Evolutionary conservation across 2,329 filamentous ascomycete genomes (phyloP).

Genomic region (Sarocladium strictum): DNA sequence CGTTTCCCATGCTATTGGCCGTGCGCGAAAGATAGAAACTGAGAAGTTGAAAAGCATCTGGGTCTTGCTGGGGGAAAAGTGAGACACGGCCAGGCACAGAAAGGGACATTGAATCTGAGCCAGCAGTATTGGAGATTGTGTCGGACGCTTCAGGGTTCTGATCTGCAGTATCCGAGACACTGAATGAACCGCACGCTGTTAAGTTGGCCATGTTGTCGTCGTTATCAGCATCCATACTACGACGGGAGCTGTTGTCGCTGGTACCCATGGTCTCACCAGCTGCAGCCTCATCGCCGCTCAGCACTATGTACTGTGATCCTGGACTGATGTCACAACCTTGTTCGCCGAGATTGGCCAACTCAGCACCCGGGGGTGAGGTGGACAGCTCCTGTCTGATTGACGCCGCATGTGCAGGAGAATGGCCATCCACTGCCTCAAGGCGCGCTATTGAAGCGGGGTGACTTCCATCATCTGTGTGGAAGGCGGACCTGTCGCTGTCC

Average conservation of each 20-base stretch:
- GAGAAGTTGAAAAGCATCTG: slow-evolving; percentile 25
- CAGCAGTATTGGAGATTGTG: neutral
- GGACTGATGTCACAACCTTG: too few relatives aligned
- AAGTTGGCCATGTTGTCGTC: neutral
- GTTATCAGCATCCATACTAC: neutral
- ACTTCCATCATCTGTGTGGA: neutral
- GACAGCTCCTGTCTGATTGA: neutral
- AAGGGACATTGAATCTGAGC: neutral
- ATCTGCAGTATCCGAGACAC: neutral
- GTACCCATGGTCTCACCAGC: neutral
- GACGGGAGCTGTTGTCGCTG: neutral
- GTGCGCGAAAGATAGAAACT: slow-evolving; percentile 31
- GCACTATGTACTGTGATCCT: neutral
- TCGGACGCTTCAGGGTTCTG: neutral
- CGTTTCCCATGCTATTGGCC: slow-evolving; percentile 33
- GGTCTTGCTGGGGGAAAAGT: neutral
- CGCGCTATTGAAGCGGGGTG: too few relatives aligned
- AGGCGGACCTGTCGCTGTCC: neutral
- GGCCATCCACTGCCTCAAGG: neutral
- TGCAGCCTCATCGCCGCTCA: neutral
- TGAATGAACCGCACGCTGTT: neutral
- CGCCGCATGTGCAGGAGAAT: neutral
- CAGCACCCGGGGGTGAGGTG: too few relatives aligned
- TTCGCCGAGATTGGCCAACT: too few relatives aligned
- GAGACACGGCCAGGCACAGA: neutral